Evolutionary conservation across 768 basidiomycete species (phyloP), one percentile per base, ranked within the genome.

Genomic region (Clitopilus passeckerianus): DNA sequence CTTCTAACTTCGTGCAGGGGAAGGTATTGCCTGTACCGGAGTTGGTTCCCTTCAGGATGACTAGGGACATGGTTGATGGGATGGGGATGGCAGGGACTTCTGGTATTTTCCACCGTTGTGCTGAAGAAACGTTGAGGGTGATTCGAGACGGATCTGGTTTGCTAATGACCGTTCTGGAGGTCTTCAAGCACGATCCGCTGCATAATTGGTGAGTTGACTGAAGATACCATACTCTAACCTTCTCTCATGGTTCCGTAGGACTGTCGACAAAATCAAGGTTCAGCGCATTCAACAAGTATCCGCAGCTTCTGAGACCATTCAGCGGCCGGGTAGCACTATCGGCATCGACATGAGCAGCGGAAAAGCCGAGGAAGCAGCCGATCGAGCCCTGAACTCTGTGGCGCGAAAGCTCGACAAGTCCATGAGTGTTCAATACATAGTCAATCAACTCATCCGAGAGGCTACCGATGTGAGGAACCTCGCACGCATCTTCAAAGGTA

Each of bases 111-210:
- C 88, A 95, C 61, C 84, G 93, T 14, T 98, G 96, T 68, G 88
- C 93, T 1, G 95, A 99, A 73, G 93, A 98, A 72, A 97, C 95
- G 0, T 74, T 99, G 6, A 86, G 95, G 12, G 96, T 99, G 5
- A 77, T 98, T 34, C 84, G 95, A 10, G 87, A 90, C 37, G 84
- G 87, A 9, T 91, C 92, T 0, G 90, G 87, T 34, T 85, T 96
- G 50, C 88, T 99, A 67, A 85, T 95, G 82, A 98, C 95, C 0
- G 90, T 99, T 3, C 79, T 99, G 35, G 95, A 97, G 67, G 96
- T 98, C 14, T 97, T 98, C 84, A 93, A 91, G 71, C 86, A 96
- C 67, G 96, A 99, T 71, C 96, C 97, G 5, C 80, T 99, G 18
- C 91, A 98, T 66, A 88, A 86, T 30, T 98, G 96, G 95, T 93